Evolutionary conservation across 305 asterid genomes (phyloP).

Genomic region (Withania somnifera): DNA sequence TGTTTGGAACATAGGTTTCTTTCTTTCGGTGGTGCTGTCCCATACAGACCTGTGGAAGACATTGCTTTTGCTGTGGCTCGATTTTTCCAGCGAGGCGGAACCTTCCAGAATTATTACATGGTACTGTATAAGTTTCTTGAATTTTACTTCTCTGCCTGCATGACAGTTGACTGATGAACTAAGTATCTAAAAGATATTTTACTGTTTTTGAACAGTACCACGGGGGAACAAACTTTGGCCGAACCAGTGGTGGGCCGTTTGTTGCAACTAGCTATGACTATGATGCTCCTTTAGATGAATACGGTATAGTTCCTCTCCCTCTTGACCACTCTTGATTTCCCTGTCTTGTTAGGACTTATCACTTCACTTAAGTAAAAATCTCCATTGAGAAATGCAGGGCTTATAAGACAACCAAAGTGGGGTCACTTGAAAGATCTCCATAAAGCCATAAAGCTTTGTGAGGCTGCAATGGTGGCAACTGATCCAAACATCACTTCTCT

Average conservation of each 20-base stretch:
- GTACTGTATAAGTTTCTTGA: constrained; percentile 21
- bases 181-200: background rate
- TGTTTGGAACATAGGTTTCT: constrained; percentile 51
- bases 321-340: too few species aligned
- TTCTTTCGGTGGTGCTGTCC: constrained; percentile 66
- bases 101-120: constrained; percentile 96
- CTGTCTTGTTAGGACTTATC: too few species aligned
- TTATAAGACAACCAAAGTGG: constrained; percentile 82
- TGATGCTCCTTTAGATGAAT: constrained; percentile 97
- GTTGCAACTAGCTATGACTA: constrained; percentile 84
- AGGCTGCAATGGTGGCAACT: constrained; percentile 72
- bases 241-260: constrained; percentile 82
- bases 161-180: background rate
- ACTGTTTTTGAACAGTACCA: constrained; percentile 51
- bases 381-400: constrained; percentile 34
- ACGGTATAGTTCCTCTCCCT: constrained; percentile 38
- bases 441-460: constrained; percentile 90
- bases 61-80: constrained; percentile 87
- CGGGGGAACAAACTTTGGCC: constrained; percentile 97
- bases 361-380: background rate
- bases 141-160: background rate
- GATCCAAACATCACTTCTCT: constrained; percentile 74
- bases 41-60: constrained; percentile 87
- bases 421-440: constrained; percentile 90
- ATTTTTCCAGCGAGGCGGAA: constrained; percentile 97